Conservation (phyloP, 805 yeast genomes). For the Candida corydali region DNA sequence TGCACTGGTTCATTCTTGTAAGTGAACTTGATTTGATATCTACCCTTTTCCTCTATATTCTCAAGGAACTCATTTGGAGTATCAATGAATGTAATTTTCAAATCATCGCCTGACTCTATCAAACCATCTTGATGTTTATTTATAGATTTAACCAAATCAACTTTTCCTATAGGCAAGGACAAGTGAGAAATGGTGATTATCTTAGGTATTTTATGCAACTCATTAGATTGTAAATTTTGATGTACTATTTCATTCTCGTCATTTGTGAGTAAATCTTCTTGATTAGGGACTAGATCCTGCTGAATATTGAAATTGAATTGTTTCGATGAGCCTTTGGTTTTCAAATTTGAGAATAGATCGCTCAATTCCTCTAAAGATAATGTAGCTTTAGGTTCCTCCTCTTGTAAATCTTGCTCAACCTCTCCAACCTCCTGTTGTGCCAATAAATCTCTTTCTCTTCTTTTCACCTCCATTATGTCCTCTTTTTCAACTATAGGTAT, state of each 20-base stretch:
- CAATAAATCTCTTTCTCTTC: background rate
- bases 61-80: conserved; percentile 6
- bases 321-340: background rate
- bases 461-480: conserved; percentile 1
- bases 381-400: conserved; percentile 1
- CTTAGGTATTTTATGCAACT: conserved; percentile 3
- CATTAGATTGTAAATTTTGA: background rate
- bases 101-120: background rate
- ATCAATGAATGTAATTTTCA: conserved; percentile 2
- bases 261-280: background rate
- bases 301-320: conserved; percentile 2
- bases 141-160: background rate
- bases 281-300: conserved; percentile 6
- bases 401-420: conserved; percentile 8
- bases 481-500: conserved; percentile 35
- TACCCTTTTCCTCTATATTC: conserved; percentile 18
- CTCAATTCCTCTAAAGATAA: conserved; percentile 38
- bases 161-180: background rate
- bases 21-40: conserved; percentile 14
- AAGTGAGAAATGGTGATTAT: background rate
- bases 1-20: conserved; percentile 5
- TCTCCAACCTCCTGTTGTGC: conserved; percentile 7
- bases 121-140: conserved; percentile 1
- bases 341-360: conserved; percentile 19
- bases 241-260: background rate